Conservation (phyloP, 768 basidiomycete species). For the Pisolithus tinctorius region DNA sequence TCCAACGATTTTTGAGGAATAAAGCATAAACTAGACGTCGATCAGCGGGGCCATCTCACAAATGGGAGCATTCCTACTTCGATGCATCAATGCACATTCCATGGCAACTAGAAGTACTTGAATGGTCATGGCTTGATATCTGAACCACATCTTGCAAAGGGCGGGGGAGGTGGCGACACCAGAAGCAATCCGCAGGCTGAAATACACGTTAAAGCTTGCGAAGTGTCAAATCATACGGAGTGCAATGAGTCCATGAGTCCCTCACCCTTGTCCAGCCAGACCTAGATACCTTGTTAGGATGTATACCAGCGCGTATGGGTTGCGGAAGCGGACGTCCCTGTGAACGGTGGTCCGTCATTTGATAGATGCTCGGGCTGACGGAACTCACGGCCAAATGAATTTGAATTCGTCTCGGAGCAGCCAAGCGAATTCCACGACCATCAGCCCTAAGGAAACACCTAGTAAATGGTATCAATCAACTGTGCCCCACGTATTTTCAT, state of each 20-base stretch:
- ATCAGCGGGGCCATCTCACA: neutral
- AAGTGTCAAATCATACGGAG: neutral
- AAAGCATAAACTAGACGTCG: conserved; percentile 13
- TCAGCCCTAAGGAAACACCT: conserved; percentile 8
- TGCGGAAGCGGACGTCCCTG: conserved; percentile 8
- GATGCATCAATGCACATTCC: conserved; percentile 11
- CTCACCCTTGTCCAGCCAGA: conserved; percentile 15
- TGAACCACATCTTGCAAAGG: conserved; percentile 13
- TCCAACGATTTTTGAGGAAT: conserved; percentile 4
- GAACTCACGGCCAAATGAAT: conserved; percentile 18
- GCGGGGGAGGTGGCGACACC: conserved; percentile 1
- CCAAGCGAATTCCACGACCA: conserved; percentile 12
- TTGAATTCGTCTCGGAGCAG: conserved; percentile 11
- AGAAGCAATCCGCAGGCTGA: conserved; percentile 13
- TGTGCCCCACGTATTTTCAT: neutral
- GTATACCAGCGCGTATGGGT: conserved; percentile 4
- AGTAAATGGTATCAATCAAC: neutral
- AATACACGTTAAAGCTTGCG: conserved; percentile 17
- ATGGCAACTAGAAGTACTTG: conserved; percentile 11
- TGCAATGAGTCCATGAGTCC: neutral
- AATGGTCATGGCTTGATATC: conserved; percentile 8
- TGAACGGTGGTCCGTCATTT: neutral
- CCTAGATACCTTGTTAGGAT: conserved; percentile 12
- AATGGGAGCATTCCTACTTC: conserved; percentile 7
- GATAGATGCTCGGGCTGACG: too few relatives aligned